phyloP scores from a whole-genome alignment of 257 asterid species.

The Petunia axillaris region DNA sequence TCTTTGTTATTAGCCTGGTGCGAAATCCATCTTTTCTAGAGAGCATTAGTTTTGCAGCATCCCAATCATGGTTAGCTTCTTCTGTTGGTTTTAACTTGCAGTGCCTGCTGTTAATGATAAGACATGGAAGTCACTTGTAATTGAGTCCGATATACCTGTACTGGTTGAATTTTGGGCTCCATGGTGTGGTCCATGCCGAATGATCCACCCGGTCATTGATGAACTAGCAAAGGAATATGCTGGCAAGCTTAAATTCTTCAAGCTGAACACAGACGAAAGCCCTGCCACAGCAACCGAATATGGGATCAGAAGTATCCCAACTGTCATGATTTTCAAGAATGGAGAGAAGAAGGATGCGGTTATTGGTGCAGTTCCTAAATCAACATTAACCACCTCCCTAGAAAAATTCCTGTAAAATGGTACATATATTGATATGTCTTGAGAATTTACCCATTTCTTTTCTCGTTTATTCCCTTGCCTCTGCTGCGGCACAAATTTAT shows the following conservation, averaged over 20 bases:
- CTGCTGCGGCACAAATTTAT: slow-evolving; percentile 31
- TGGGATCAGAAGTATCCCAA: slow-evolving; percentile 95
- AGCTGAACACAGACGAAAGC: slow-evolving; percentile 85
- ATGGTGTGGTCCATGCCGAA: slow-evolving; percentile 98
- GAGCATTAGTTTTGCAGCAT: neutral
- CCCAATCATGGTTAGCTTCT: neutral
- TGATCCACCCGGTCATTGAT: slow-evolving; percentile 82
- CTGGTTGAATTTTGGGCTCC: slow-evolving; percentile 98
- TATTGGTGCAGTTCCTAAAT: slow-evolving; percentile 89
- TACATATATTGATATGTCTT: slow-evolving; percentile 30
- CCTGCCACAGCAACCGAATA: slow-evolving; percentile 75
- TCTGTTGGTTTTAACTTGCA: slow-evolving; percentile 44
- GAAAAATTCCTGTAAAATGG: slow-evolving; percentile 71
- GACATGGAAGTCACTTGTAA: slow-evolving; percentile 64
- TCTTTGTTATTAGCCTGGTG: neutral
- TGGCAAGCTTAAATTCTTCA: slow-evolving; percentile 83
- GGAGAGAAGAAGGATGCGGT: slow-evolving; percentile 94
- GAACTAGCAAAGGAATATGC: slow-evolving; percentile 72
- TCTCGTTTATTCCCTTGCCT: slow-evolving; percentile 22
- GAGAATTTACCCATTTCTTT: slow-evolving; percentile 32
- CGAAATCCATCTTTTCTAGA: neutral
- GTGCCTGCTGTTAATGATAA: slow-evolving; percentile 63
- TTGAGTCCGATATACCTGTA: slow-evolving; percentile 61
- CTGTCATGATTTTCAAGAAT: slow-evolving; percentile 74
- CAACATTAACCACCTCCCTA: slow-evolving; percentile 67